Conservation (phyloP, 2,329 filamentous ascomycete species). For the Dichotomopilus funicola region DNA sequence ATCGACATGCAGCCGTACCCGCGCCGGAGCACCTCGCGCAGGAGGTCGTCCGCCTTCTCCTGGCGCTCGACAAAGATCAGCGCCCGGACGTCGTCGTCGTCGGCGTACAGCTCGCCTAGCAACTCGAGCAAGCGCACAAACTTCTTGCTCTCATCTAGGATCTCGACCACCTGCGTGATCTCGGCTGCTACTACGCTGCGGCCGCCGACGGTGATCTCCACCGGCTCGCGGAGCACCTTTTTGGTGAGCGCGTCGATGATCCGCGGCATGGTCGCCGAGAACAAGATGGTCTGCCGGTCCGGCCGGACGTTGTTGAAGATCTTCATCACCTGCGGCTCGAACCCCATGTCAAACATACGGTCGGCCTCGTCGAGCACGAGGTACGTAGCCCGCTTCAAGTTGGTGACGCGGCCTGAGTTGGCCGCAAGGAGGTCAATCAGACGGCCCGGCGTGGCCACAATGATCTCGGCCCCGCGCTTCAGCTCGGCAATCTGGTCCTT, state of each 20-base stretch:
- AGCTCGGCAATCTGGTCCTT: constrained; percentile 96
- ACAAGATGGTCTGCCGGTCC: constrained; percentile 87
- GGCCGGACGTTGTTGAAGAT: constrained; percentile 88
- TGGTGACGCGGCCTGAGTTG: constrained; percentile 91
- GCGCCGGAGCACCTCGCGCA: constrained; percentile 73
- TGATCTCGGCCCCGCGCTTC: constrained; percentile 89
- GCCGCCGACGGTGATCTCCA: constrained; percentile 89
- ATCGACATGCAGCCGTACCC: constrained; percentile 90
- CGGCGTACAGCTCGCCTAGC: constrained; percentile 76
- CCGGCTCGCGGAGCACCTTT: constrained; percentile 76
- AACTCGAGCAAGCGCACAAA: constrained; percentile 79
- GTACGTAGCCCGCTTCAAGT: constrained; percentile 82
- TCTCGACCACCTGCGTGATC: constrained; percentile 90
- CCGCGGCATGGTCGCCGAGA: constrained; percentile 91
- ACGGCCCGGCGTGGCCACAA: constrained; percentile 90
- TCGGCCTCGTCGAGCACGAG: constrained; percentile 96
- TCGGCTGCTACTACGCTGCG: constrained; percentile 79
- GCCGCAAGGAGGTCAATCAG: constrained; percentile 93
- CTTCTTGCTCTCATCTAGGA: constrained; percentile 75
- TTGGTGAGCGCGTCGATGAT: constrained; percentile 88
- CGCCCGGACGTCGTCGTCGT: constrained; percentile 82
- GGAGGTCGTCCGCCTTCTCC: constrained; percentile 75
- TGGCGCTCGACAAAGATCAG: constrained; percentile 90
- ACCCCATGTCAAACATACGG: constrained; percentile 99
- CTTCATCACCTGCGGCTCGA: constrained; percentile 96